Conservation (phyloP, 2,329 filamentous ascomycete species). For the Ramularia collo-cygni region DNA sequence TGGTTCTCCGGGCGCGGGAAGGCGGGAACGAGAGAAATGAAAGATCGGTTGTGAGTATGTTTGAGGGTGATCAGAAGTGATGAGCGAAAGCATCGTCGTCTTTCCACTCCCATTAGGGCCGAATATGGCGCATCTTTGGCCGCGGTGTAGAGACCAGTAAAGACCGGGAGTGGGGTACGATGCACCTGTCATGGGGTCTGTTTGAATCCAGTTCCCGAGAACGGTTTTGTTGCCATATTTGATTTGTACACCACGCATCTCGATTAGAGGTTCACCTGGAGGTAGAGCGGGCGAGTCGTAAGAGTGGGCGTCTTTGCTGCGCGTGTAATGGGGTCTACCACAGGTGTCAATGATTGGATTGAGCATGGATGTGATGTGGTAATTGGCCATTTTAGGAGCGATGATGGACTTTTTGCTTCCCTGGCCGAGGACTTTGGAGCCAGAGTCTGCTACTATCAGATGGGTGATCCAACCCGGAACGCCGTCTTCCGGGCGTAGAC, state of each 20-base stretch:
- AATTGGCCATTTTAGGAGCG: no score
- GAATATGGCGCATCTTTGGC: constrained; percentile 86
- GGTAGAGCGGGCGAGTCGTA: constrained; percentile 17
- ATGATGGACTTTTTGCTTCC: no score
- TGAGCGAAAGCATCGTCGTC: constrained; percentile 84
- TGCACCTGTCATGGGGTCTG: no score
- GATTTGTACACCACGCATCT: constrained; percentile 81
- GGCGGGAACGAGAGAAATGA: constrained; percentile 73
- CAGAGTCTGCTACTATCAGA: constrained; percentile 64
- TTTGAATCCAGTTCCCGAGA: constrained; percentile 72
- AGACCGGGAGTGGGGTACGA: no score
- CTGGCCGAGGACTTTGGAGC: constrained; percentile 59
- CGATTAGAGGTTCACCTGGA: constrained; percentile 64
- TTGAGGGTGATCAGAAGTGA: constrained; percentile 94
- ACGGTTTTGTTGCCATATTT: constrained; percentile 71
- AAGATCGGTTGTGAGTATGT: constrained; percentile 82
- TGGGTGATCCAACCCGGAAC: constrained; percentile 90
- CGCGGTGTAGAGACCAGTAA: constrained; percentile 73
- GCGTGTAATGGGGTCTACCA: no score
- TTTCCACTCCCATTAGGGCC: constrained; percentile 93
- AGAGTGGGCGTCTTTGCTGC: constrained; percentile 28
- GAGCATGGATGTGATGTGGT: background rate
- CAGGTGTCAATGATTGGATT: no score
- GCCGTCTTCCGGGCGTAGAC: constrained; percentile 75
- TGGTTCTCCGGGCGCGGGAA: constrained; percentile 63